These are phyloP conservation scores for Hymenoscyphus linearis DNA, from an alignment of 2,329 filamentous ascomycete genomes.

Conservation along the genomic window DNA sequence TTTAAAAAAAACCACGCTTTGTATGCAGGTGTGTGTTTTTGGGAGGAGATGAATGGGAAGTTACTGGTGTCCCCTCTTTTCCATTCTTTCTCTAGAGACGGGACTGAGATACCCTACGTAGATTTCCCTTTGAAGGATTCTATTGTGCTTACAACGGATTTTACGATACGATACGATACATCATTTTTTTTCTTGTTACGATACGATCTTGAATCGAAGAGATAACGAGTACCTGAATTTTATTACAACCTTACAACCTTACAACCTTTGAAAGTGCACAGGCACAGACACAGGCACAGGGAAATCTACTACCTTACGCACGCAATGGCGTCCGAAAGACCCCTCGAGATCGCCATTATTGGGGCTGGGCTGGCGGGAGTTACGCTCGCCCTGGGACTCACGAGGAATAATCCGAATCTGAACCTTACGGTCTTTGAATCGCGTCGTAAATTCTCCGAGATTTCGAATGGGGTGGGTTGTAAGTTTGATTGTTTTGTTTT, in stretches of 20 bases:
- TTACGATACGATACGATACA: not conserved
- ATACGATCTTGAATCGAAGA: no score
- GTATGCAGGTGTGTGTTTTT: not conserved
- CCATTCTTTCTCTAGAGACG: no score
- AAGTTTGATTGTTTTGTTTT: not conserved
- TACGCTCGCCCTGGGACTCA: conserved; percentile 47
- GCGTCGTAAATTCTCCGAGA: conserved; percentile 48
- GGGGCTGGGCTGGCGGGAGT: conserved; percentile 56
- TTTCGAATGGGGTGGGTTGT: conserved; percentile 50
- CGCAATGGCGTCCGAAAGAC: conserved; percentile 5
- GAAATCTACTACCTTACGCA: not conserved
- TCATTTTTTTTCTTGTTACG: no score
- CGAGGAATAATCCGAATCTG: conserved; percentile 37
- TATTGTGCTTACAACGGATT: not conserved
- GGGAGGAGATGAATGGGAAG: no score
- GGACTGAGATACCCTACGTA: no score
- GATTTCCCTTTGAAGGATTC: not conserved
- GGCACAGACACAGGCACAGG: no score
- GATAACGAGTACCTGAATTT: not conserved
- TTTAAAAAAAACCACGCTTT: no score
- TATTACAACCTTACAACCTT: no score
- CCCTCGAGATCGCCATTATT: conserved; percentile 44
- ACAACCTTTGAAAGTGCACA: no score
- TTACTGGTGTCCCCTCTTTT: no score
- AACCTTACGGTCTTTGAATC: conserved; percentile 48